Conservation (phyloP, 1,284 basidiomycete species). For the Abortiporus biennis region DNA sequence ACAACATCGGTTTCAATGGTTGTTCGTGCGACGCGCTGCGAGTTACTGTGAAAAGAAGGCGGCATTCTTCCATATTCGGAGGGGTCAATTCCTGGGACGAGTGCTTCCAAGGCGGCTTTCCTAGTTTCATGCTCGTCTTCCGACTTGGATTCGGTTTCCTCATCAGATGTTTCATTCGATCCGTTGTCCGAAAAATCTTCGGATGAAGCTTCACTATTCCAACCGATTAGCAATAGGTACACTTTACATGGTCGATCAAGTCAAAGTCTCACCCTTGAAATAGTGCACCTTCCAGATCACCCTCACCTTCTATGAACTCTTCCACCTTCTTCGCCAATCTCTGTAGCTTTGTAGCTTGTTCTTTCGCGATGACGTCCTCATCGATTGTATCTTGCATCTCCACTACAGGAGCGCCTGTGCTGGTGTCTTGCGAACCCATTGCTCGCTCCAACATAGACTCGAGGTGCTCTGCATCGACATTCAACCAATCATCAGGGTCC, state of each 20-base stretch:
- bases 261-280: constrained; percentile 78
- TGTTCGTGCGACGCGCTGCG: constrained; percentile 55
- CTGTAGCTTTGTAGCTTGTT: constrained; percentile 66
- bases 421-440: constrained; percentile 19
- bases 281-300: constrained; percentile 78
- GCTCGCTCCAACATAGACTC: constrained; percentile 54
- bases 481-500: constrained; percentile 72
- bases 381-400: constrained; percentile 30
- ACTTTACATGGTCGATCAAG: too few relatives aligned
- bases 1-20: constrained; percentile 40
- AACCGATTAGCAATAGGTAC: constrained; percentile 5
- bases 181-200: constrained; percentile 44
- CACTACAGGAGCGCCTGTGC: constrained; percentile 37
- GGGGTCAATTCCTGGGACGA: constrained; percentile 64
- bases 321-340: constrained; percentile 81
- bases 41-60: constrained; percentile 56
- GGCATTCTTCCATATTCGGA: constrained; percentile 82
- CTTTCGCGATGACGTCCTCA: constrained; percentile 41
- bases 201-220: constrained; percentile 52
- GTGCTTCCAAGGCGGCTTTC: constrained; percentile 60
- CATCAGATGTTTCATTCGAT: constrained; percentile 37
- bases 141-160: constrained; percentile 27
- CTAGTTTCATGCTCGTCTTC: constrained; percentile 32
- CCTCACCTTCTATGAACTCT: constrained; percentile 82
- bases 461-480: constrained; percentile 56